Evolutionary conservation across 2,329 filamentous ascomycete genomes (phyloP).

Genomic region (Ophiostoma ulmi): DNA sequence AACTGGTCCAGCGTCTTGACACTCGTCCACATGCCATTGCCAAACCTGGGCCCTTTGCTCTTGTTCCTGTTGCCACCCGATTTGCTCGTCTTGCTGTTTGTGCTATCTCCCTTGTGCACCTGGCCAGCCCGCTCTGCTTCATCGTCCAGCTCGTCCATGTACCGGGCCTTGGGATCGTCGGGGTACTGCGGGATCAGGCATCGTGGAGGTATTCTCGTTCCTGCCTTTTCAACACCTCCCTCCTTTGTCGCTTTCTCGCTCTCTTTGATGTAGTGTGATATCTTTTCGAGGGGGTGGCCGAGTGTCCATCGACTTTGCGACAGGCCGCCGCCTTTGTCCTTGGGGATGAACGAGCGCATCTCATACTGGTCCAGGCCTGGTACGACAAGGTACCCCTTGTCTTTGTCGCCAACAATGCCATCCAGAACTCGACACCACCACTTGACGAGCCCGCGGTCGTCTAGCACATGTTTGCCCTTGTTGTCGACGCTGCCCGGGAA

Average conservation of each 20-base stretch:
- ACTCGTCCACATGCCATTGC: conserved; percentile 70
- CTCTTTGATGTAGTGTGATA: conserved; percentile 52
- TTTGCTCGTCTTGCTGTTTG: neutral
- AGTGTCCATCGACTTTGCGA: conserved; percentile 29
- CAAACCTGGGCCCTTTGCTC: conserved; percentile 26
- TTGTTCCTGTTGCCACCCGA: neutral
- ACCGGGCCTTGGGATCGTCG: conserved; percentile 91
- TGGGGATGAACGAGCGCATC: conserved; percentile 70
- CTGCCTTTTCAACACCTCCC: neutral
- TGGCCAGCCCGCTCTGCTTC: conserved; percentile 60
- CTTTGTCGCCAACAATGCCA: conserved; percentile 53
- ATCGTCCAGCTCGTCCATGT: conserved; percentile 81
- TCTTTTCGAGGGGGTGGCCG: conserved; percentile 52
- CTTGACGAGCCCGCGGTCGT: conserved; percentile 81
- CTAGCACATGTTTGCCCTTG: conserved; percentile 78
- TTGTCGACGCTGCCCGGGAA: conserved; percentile 91
- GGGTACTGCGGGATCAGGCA: conserved; percentile 87
- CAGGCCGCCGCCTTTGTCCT: conserved; percentile 26
- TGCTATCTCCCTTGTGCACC: neutral
- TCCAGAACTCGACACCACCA: conserved; percentile 95
- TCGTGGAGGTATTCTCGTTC: conserved; percentile 58
- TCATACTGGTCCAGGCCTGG: conserved; percentile 82
- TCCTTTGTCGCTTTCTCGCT: neutral
- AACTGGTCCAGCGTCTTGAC: conserved; percentile 83
- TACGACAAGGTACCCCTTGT: conserved; percentile 76